phyloP scores from a whole-genome alignment of 208 protist genomes.

The Leishmania gerbilli region DNA sequence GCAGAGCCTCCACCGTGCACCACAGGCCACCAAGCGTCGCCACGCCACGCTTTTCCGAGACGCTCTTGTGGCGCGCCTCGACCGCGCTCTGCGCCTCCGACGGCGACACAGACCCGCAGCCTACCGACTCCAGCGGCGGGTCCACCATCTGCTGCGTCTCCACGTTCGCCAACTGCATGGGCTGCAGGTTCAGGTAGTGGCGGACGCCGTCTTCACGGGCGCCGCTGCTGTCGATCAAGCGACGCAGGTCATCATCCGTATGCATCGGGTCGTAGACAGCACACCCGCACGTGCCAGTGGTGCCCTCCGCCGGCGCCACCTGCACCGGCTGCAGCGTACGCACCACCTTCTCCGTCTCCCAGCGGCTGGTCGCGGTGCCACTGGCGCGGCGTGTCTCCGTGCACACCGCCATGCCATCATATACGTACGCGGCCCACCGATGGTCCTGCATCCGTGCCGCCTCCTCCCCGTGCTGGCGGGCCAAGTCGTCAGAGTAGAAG shows the following conservation, averaged over 20 bases:
- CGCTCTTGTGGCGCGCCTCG: neutral
- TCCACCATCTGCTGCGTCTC: slow-evolving; percentile 49
- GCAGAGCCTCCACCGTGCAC: slow-evolving; percentile 66
- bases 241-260: slow-evolving; percentile 27
- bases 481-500: slow-evolving; percentile 31
- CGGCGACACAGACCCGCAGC: slow-evolving; percentile 6
- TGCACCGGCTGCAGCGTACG: slow-evolving; percentile 56
- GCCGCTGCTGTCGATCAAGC: slow-evolving; percentile 33
- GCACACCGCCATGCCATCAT: slow-evolving; percentile 29
- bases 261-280: slow-evolving; percentile 30
- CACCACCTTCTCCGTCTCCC: slow-evolving; percentile 39
- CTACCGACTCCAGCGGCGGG: slow-evolving; percentile 24
- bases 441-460: slow-evolving; percentile 16
- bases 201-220: slow-evolving; percentile 48
- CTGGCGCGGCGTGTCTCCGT: slow-evolving; percentile 18
- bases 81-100: slow-evolving; percentile 8
- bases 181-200: slow-evolving; percentile 69
- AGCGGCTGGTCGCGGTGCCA: slow-evolving; percentile 11
- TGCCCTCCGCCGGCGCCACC: slow-evolving; percentile 13
- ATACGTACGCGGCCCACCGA: slow-evolving; percentile 37
- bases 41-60: slow-evolving; percentile 34
- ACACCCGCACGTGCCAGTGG: slow-evolving; percentile 39
- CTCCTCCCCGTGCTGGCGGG: slow-evolving; percentile 20
- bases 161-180: slow-evolving; percentile 63
- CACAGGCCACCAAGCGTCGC: slow-evolving; percentile 72